A percentile compares a stretch with the other conserved stretches of the same genome.
Conservation (phyloP, 495 filamentous ascomycete genomes). For the Penicillium bialowiezense region DNA sequence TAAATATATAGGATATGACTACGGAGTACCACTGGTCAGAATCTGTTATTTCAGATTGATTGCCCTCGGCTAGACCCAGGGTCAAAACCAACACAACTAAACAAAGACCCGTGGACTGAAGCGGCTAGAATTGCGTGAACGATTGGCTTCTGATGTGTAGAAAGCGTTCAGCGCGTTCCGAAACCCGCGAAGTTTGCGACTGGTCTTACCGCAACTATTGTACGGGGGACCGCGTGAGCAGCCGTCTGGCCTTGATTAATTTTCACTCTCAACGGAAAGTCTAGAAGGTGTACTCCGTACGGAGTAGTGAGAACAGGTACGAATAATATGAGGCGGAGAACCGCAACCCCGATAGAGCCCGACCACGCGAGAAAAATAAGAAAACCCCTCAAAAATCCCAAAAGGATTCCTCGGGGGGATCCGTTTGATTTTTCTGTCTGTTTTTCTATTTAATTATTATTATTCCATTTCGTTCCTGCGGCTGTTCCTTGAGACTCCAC, state of each 20-base stretch:
- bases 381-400: not conserved
- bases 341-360: conserved; percentile 19
- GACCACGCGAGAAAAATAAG: conserved; percentile 23
- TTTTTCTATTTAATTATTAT: no score
- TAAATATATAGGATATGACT: no score
- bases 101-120: conserved; percentile 4
- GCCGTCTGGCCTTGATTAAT: conserved; percentile 20
- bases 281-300: no score
- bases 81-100: no score
- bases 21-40: no score
- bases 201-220: conserved; percentile 11
- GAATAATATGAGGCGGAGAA: no score
- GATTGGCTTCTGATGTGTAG: conserved; percentile 16
- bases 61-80: no score
- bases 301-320: no score
- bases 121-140: conserved; percentile 2
- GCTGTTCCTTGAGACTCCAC: conserved; percentile 25
- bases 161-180: conserved; percentile 9
- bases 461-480: conserved; percentile 21
- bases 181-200: conserved; percentile 10
- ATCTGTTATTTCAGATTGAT: no score
- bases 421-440: conserved; percentile 8
- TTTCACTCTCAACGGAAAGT: no score
- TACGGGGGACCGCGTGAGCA: conserved; percentile 15
- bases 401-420: conserved; percentile 24